phyloP scores from a whole-genome alignment of 1,284 basidiomycete genomes.

The Prillingera fragicola region DNA sequence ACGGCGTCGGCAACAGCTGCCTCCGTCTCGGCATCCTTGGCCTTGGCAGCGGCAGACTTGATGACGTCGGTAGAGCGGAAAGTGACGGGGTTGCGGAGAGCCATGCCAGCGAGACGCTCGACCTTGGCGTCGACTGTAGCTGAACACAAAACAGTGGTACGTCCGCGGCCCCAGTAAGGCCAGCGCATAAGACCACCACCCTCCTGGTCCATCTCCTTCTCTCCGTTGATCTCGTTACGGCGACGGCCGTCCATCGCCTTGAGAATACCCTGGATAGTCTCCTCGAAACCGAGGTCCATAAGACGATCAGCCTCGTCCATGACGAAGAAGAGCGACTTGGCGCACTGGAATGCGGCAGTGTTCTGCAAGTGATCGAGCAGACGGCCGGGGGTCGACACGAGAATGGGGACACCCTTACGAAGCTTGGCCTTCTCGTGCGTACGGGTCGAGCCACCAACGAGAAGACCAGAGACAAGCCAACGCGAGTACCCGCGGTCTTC shows the following conservation, averaged over 20 bases:
- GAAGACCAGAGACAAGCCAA: slow-evolving; percentile 88
- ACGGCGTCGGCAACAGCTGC: slow-evolving; percentile 23
- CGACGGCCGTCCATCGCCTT: slow-evolving; percentile 73
- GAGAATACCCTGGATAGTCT: slow-evolving; percentile 71
- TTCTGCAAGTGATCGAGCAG: slow-evolving; percentile 71
- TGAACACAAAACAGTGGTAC: slow-evolving; percentile 87
- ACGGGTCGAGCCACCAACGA: slow-evolving; percentile 71
- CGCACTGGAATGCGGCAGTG: slow-evolving; percentile 83
- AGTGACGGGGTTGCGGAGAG: slow-evolving; percentile 56
- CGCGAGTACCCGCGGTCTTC: slow-evolving; percentile 60
- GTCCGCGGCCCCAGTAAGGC: slow-evolving; percentile 64
- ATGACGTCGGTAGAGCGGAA: slow-evolving; percentile 42
- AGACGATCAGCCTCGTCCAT: slow-evolving; percentile 93
- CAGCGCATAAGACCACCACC: slow-evolving; percentile 47
- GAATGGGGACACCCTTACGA: slow-evolving; percentile 65
- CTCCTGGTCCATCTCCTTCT: slow-evolving; percentile 60
- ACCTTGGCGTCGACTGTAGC: slow-evolving; percentile 95
- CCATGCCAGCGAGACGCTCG: slow-evolving; percentile 80
- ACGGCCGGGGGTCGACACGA: slow-evolving; percentile 66
- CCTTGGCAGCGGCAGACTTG: slow-evolving; percentile 5
- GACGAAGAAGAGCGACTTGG: slow-evolving; percentile 91
- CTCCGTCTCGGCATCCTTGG: slow-evolving; percentile 12
- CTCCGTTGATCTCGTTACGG: slow-evolving; percentile 65
- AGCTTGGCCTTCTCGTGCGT: slow-evolving; percentile 69
- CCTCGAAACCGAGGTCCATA: slow-evolving; percentile 65